Evolutionary conservation across 345 rosid species (phyloP), one percentile per base, ranked within the genome.

Genomic region (Citrus australasica): DNA sequence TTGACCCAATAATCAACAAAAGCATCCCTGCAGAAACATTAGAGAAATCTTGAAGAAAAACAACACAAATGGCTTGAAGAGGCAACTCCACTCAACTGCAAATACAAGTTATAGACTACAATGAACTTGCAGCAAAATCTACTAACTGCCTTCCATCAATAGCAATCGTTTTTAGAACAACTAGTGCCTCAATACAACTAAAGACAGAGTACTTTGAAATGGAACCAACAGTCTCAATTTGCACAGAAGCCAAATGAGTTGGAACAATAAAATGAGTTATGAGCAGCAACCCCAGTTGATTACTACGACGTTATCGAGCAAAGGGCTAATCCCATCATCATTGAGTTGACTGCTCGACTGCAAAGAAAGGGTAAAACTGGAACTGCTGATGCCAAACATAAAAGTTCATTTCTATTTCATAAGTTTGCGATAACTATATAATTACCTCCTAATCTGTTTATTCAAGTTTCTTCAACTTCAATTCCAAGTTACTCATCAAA

Each of bases 1-100:
- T 88, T 85, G 75, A 92, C 72, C 99, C 97, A 95, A 80, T 89
- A 93, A 78, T 89, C 87, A 82, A 92, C 74, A 86, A 95, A 92
- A 38, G 94, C 94, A 76, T 93, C 95, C 87, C 98, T 95, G 79
- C 1, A 13, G 71, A 82, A 85, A 69, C 33, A 77, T 33, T 77
- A 42, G 65, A 68, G 66, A 76, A 76, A 81, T 46, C 38, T 69
- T 72, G 67, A 70, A 28, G 8, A 33, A 58, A 48, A 42, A 78
- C 17, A 64, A 64, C 11, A 21, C 40, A 63, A 67, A 72, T 9
- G 22, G 24, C 59, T 69, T 33, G 22, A n/a, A 67, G 70, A 8
- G 62, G 24, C 37, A 55, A 30, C 65, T 61, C 55, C 64, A 68
- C 40, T 11, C 6, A 42, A 61, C 70, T 62, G 67, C 62, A 17